These are phyloP conservation scores for Solanum okadae DNA, from an alignment of 257 asterid genomes.

Conservation along the genomic window DNA sequence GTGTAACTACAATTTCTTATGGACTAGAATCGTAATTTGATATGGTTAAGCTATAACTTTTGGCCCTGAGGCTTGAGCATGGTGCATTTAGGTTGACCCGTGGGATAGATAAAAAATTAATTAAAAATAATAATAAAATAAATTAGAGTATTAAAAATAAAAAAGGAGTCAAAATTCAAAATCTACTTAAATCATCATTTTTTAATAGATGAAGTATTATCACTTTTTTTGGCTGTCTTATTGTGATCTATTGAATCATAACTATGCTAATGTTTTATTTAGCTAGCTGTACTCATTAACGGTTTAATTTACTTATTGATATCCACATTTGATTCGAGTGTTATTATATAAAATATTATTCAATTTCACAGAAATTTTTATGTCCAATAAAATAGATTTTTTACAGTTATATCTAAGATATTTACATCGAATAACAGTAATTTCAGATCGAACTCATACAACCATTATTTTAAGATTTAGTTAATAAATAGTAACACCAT, in stretches of 20 bases:
- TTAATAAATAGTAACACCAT: too few relatives aligned
- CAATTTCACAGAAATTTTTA: background rate
- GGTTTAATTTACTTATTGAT: too few relatives aligned
- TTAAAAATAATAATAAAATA: too few relatives aligned
- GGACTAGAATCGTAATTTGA: background rate
- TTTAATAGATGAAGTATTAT: background rate
- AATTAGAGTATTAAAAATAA: background rate
- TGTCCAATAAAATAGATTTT: background rate
- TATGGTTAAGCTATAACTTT: background rate
- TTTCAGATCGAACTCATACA: too few relatives aligned
- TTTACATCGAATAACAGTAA: background rate
- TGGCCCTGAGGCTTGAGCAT: background rate
- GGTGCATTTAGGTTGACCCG: background rate
- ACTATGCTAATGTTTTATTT: background rate
- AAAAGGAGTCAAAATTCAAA: background rate
- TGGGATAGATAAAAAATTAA: too few relatives aligned
- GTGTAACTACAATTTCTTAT: background rate
- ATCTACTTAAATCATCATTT: background rate
- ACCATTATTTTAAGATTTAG: too few relatives aligned
- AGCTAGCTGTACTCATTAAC: background rate
- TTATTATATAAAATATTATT: too few relatives aligned
- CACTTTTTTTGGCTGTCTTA: background rate
- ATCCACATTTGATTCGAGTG: background rate
- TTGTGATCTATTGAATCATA: background rate
- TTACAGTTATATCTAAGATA: too few relatives aligned